Evolutionary conservation across 108 stramenopile species (phyloP).

Genomic region (Pseudonitzschia delicatissima): DNA sequence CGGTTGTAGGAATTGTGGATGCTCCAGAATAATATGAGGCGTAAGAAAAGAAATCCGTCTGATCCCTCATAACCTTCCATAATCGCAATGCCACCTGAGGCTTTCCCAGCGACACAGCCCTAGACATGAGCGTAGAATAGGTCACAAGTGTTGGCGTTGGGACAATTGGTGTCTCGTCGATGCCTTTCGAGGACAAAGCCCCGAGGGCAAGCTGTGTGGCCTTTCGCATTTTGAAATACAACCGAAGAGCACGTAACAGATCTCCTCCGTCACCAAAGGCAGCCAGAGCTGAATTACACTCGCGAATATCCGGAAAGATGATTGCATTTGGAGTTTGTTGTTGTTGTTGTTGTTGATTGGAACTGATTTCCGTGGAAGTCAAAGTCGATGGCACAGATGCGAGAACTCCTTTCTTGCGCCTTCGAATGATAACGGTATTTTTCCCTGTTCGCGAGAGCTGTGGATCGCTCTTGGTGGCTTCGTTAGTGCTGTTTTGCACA

Average conservation of each 20-base stretch:
- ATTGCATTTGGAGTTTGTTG: slow-evolving; percentile 2
- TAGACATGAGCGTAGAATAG: slow-evolving; percentile 86
- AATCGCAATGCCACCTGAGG: slow-evolving; percentile 72
- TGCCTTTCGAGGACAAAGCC: neutral
- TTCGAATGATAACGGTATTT: neutral
- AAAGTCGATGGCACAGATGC: too few relatives aligned
- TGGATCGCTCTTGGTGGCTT: neutral
- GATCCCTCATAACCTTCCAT: slow-evolving; percentile 68
- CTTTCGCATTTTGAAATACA: slow-evolving; percentile 84
- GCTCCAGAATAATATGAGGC: slow-evolving; percentile 2
- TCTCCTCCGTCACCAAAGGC: slow-evolving; percentile 81
- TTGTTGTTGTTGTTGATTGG: slow-evolving; percentile 10
- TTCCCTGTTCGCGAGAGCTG: neutral
- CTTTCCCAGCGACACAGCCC: slow-evolving; percentile 73
- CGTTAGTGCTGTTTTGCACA: neutral
- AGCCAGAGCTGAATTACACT: slow-evolving; percentile 74
- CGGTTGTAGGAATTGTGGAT: slow-evolving; percentile 15
- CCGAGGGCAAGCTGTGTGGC: slow-evolving; percentile 28
- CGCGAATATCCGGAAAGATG: slow-evolving; percentile 46
- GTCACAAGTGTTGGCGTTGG: slow-evolving; percentile 80
- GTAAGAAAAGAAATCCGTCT: slow-evolving; percentile 50
- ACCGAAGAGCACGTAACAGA: slow-evolving; percentile 68
- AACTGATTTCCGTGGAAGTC: too few relatives aligned
- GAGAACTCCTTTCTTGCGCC: neutral
- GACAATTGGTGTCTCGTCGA: slow-evolving; percentile 6